phyloP scores from a whole-genome alignment of 2,329 filamentous ascomycete species.

The Penicillium sp. region DNA sequence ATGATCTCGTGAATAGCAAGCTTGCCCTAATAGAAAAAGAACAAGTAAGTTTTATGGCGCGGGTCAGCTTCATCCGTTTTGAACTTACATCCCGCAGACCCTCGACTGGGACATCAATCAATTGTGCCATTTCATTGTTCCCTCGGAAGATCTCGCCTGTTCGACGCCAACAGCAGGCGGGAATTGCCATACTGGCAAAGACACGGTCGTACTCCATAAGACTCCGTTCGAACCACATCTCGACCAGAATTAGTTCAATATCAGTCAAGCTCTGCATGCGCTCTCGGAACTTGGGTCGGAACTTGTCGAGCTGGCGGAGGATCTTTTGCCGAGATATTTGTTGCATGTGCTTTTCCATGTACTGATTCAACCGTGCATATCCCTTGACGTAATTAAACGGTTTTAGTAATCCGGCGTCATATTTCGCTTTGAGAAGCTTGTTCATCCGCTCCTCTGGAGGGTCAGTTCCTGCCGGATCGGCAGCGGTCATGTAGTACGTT shows the following conservation, averaged over 20 bases:
- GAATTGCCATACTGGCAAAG: constrained; percentile 98
- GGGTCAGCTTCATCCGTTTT: neutral
- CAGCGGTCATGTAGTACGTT: constrained; percentile 91
- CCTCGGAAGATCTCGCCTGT: constrained; percentile 97
- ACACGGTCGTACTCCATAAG: constrained; percentile 98
- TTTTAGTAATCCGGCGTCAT: constrained; percentile 88
- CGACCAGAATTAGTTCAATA: constrained; percentile 88
- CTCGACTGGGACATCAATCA: constrained; percentile 91
- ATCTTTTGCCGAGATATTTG: constrained; percentile 85
- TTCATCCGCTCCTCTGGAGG: constrained; percentile 94
- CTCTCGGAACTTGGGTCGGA: constrained; percentile 92
- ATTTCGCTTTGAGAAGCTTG: constrained; percentile 89
- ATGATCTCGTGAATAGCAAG: constrained; percentile 94
- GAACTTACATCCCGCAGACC: constrained; percentile 78
- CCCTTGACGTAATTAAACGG: constrained; percentile 99
- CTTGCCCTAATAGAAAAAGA: constrained; percentile 64
- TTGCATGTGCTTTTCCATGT: constrained; percentile 87
- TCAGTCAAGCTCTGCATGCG: constrained; percentile 90
- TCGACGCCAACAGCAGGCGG: constrained; percentile 93
- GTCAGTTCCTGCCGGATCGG: constrained; percentile 83
- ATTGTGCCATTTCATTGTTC: constrained; percentile 97
- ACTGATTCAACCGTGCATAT: constrained; percentile 83
- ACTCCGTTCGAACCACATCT: constrained; percentile 98
- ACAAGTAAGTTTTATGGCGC: neutral
- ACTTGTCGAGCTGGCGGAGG: constrained; percentile 83